Evolutionary conservation across 1,284 basidiomycete genomes (phyloP), one percentile per base, ranked within the genome.

Genomic region (Cutaneotrichosporon sp.): DNA sequence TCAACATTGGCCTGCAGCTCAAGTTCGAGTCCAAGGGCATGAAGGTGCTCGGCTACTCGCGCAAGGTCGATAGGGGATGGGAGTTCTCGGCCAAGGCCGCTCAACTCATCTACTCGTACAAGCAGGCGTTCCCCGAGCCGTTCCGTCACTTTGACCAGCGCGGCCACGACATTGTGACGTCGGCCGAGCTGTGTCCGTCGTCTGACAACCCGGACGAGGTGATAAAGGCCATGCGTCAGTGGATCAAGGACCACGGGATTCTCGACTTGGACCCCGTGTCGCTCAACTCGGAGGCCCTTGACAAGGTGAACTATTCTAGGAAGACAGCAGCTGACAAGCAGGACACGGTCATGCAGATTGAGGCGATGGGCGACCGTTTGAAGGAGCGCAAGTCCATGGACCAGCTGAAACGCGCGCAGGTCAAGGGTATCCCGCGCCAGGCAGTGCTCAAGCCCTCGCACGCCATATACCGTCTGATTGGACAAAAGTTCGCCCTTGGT

Each of bases 11-110:
- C 5, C 85, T 99, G 26, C 91, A 91, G 74, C 86, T 99, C 72
- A 99, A 99, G 80, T 99, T 98, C 68, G 97, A 99, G 77, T 91
- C 88, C 26, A 97, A 97, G 81, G 86, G 89, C n/a, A 81, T 95
- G 73, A 99, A 99, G 81, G 97, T 99, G 2, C 85, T 98, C 42
- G 92, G 92, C 65, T 98, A 97, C 79, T 90, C 94, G 31, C 86
- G 88, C 69, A 96, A 97, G 81, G 86, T 89, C 34, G 88, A 88
- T 18, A 83, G 87, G 18, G 86, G 88, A 51, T 99, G 97, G 97
- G 96, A 99, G 79, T 99, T 90, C 76, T 97, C 92, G 70, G 87
- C 93, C 69, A 90, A 89, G 76, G 89, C 95, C 0, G 82, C 95
- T 42, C 84, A 89, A 47, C 84, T 98, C 7, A 86, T 99, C 62